Evolutionary conservation across 768 basidiomycete species (phyloP), one percentile per base, ranked within the genome.

Genomic region (Leccinum imitatum): DNA sequence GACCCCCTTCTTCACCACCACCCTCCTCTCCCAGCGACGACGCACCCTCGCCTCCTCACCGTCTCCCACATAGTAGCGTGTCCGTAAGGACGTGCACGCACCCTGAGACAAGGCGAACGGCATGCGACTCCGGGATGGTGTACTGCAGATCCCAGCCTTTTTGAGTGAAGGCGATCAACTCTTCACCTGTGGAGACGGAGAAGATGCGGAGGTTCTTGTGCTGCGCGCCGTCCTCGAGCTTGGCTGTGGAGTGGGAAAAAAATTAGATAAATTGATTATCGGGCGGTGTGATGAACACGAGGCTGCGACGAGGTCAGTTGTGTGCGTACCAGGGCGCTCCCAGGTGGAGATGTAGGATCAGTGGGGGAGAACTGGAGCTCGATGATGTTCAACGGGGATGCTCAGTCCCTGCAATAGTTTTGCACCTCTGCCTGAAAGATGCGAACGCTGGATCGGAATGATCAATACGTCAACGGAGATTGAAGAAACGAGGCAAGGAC

Each of bases 201-300:
- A 95, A 99, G 64, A 98, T 81, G 60, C 91, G 87, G 60, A 95
- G 85, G 73, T 99, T 99, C 79, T 91, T 95, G 82, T 96, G 91
- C 75, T 94, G 93, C 2, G 84, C 72, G 57, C 91, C 93, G 64
- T 95, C 95, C 72, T 94, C 95, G 53, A 91, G 83, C 77, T 97
- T 97, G 67, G 86, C 85, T 84, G 63, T 25, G 8, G 54, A 50
- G 58, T 56, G 53, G 50, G 1, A 57, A 62, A 57, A 21, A 23
- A 27, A 27, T 23, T 23, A 23, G 21, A 23, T 23, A 23, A 23
- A 64, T 60, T 14, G 59, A 71, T 63, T 50, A 57, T 59, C 63
- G 30, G 35, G 23, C 17, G 50, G 63, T 59, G 33, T 13, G 58
- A 46, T 63, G 9, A 56, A 68, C 71, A 71, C 63, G 73, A 69